A percentile compares a stretch with the other conserved stretches of the same genome.
Evolutionary conservation across 177 flowering plant genomes (phyloP).

Genomic region (Vitis hybrid): DNA sequence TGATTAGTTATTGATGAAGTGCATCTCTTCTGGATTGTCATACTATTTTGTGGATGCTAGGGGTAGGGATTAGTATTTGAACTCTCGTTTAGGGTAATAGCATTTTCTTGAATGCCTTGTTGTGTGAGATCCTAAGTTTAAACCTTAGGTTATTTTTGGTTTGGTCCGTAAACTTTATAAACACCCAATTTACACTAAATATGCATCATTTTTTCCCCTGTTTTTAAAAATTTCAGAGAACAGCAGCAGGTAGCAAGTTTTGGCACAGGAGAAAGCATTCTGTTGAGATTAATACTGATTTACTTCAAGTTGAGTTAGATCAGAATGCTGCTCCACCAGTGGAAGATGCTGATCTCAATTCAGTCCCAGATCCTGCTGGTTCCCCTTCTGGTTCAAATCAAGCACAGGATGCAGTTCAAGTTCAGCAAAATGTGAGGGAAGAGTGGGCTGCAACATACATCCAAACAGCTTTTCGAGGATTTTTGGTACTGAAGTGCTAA

Average conservation of each 20-base stretch:
- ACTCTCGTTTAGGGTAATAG: no score
- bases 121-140: no score
- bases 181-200: not conserved
- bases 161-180: not conserved
- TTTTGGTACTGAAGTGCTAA: slow-evolving; percentile 59
- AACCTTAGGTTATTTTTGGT: not conserved
- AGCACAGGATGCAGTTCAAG: slow-evolving; percentile 33
- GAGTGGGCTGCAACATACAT: slow-evolving; percentile 81
- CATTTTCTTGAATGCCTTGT: no score
- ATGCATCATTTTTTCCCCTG: slow-evolving; percentile 4
- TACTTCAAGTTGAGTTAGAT: slow-evolving; percentile 42
- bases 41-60: no score
- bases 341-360: slow-evolving; percentile 32
- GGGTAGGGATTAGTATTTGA: no score
- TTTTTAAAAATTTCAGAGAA: slow-evolving; percentile 37
- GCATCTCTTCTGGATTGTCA: no score
- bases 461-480: slow-evolving; percentile 92
- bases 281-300: slow-evolving; percentile 40
- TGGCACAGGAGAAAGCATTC: slow-evolving; percentile 64
- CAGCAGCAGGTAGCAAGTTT: slow-evolving; percentile 38
- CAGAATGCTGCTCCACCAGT: slow-evolving; percentile 23
- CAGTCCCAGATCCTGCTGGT: slow-evolving; percentile 36
- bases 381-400: slow-evolving; percentile 41
- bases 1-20: no score
- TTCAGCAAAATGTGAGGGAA: slow-evolving; percentile 44